These are phyloP conservation scores for Microbotryum lychnidis-dioicae DNA, from an alignment of 1,284 basidiomycete species.

Conservation along the genomic window DNA sequence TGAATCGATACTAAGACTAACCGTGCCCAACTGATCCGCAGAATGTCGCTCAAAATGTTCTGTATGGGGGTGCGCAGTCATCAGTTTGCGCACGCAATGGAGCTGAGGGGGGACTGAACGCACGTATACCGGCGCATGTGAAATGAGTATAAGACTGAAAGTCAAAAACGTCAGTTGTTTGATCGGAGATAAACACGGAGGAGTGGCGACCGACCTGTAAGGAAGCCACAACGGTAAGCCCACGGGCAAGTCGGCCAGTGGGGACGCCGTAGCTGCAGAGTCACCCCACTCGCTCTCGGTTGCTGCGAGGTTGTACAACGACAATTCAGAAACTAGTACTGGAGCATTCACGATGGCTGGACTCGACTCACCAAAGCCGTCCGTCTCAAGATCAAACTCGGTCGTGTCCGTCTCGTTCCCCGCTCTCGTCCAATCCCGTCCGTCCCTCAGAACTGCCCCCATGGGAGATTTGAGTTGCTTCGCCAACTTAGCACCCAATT, in stretches of 20 bases:
- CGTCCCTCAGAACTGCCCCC: conserved; percentile 18
- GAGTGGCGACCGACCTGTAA: conserved; percentile 2
- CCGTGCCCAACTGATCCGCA: conserved; percentile 40
- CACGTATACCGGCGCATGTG: conserved; percentile 17
- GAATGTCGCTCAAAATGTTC: conserved; percentile 38
- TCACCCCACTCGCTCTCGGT: conserved; percentile 32
- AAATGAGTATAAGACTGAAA: conserved; percentile 17
- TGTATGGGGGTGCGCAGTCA: conserved; percentile 25
- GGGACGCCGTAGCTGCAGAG: background rate
- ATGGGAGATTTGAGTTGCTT: conserved; percentile 16
- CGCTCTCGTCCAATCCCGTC: conserved; percentile 33
- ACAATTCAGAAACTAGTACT: too few species aligned
- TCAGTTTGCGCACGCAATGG: too few species aligned
- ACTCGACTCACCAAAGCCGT: conserved; percentile 2
- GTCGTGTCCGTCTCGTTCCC: conserved; percentile 21
- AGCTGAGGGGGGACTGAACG: too few species aligned
- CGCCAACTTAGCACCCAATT: conserved; percentile 16
- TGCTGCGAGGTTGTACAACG: background rate
- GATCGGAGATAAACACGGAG: too few species aligned
- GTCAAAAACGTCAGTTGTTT: too few species aligned
- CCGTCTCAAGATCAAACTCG: conserved; percentile 15
- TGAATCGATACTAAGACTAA: too few species aligned
- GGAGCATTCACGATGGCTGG: background rate
- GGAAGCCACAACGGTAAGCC: conserved; percentile 27
- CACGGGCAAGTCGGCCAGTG: conserved; percentile 7